Evolutionary conservation across 768 basidiomycete genomes (phyloP), one percentile per base, ranked within the genome.

Genomic region (Leccinum incarnatum): DNA sequence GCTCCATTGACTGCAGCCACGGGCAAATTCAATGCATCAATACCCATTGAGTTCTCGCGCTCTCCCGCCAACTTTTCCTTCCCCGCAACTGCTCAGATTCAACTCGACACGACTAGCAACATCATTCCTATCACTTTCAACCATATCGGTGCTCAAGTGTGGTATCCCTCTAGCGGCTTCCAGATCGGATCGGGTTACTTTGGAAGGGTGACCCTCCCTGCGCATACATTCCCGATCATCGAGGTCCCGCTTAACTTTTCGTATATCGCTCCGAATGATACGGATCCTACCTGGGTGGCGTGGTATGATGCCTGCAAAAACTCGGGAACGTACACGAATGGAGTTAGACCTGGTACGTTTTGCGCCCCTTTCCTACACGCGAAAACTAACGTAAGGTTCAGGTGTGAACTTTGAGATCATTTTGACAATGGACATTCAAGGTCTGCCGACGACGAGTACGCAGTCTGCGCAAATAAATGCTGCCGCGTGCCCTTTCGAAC

Each of bases 1-100:
- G 71, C 74, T 5, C 91, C 93, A 1, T 80, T 95, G 51, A 66
- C 69, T 12, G 71, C 75, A n/a, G 88, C 87, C 10, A 81, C 85
- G 0, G 84, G 83, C 23, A 64, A 60, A 36, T 91, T 82, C 77
- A 81, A 83, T 51, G 65, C 76, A 19, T 79, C 82, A 6, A 75
- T 91, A 48, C 80, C 83, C 2, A 79, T 79, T 1, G 71, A 75
- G 36, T 96, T 98, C 77, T 86, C 82, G 36, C 84, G 91, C 58
- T 72, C 78, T 1, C 94, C 93, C 0, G 87, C 95, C 55, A 96
- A 96, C 74, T 98, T 96, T 74, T 84, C 88, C 36, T 98, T 98
- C 79, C 83, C 89, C 3, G 91, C 87, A 0, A 78, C 79, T 47
- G 84, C 93, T 17, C 79, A 87, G 21, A 76, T 98, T 11, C 82